Evolutionary conservation across 1,139 yeast genomes (phyloP), one percentile per base, ranked within the genome.

Genomic region (Komagataea norvegica): DNA sequence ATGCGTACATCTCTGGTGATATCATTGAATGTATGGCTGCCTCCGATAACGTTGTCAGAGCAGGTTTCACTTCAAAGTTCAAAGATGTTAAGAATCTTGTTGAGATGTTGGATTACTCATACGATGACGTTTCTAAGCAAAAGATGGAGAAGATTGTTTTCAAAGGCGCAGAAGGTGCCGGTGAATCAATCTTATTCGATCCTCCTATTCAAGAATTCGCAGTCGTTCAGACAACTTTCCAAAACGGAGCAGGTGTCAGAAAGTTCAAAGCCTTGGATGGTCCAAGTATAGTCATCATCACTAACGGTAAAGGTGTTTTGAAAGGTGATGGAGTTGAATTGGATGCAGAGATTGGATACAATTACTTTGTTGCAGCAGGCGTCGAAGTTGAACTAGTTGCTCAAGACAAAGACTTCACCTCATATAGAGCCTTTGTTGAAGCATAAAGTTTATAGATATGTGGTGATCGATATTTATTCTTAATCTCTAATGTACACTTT

Each of bases 21-120:
- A 91, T 91, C 51, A 89, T 91, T 55, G 99, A 91, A 66, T 93
- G 98, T 68, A 91, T 91, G 99, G 98, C 98, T 35, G 96, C 97
- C 10, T 82, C 95, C 28, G 99, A 91, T 61, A 91, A 91, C 56
- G 99, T 91, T 42, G 96, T 91, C 33, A 79, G 98, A 63, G 95
- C 97, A 7, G 99, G 98, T 8, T 91, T 91, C 69, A 91, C 98
- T 11, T 98, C 98, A 43, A 91, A 93, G 64, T 91, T 89, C 68
- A 91, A 89, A 66, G 98, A 93, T 61, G 97, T 91, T 41, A 66
- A 80, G 47, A 86, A 84, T 57, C 74, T 91, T 58, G 97, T 91
- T 27, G 77, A 74, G 38, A 87, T 86, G 94, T 75, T 91, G 61
- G 89, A 96, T 4, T 91, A 89, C 62, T 72, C 86, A 26, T 84